Base-by-base conservation (phyloP, 106 monocot species). In the Dendrobium nobile region DNA sequence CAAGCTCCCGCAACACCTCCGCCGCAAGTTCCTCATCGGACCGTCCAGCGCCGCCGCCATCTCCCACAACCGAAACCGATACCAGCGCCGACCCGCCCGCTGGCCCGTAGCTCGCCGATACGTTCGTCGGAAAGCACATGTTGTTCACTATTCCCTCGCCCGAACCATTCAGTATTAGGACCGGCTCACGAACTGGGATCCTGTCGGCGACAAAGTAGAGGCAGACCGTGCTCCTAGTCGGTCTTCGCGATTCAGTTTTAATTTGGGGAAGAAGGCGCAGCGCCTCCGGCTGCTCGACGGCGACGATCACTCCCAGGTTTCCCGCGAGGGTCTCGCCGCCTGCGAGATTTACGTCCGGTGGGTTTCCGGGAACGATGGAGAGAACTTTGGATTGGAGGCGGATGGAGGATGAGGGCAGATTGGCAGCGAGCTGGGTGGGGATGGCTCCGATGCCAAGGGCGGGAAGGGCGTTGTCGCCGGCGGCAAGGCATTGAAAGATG, bases 161-260 rank as follows among this genome's bases (percentile, higher is more conserved):
- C 19, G 97, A 89, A 1, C 97, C 97, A 85, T 98, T 98, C 22
- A 98, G 88, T n/a, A 98, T 84, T 31, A 98, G 87, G 6, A 98
- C 80, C 61, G 97, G 97, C 15, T 92, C 94, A 2, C 41, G 2
- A 7, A 95, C 67, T 1, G 91, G 78, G 2, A 89, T 85, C 77
- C 84, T 83, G 54, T 92, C 92, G 47, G 97, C 91, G 0, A 89
- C 78, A 85, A 91, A 98, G 75, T 98, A 98, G 17, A 98, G 18
- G 72, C 97, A 98, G 19, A 88, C 89, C 41, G 97, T 92, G 58
- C 94, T 87, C 55, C 97, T 83, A 26, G 54, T 28, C 31, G 74
- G 40, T 16, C 31, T 80, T 43, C 9, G 18, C 16, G 43, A 11
- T 24, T 47, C 44, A 5, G 13, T 19, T 10, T 3, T 73, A 16